phyloP scores from a whole-genome alignment of 495 filamentous ascomycete genomes.

The Penicillium canariense region DNA sequence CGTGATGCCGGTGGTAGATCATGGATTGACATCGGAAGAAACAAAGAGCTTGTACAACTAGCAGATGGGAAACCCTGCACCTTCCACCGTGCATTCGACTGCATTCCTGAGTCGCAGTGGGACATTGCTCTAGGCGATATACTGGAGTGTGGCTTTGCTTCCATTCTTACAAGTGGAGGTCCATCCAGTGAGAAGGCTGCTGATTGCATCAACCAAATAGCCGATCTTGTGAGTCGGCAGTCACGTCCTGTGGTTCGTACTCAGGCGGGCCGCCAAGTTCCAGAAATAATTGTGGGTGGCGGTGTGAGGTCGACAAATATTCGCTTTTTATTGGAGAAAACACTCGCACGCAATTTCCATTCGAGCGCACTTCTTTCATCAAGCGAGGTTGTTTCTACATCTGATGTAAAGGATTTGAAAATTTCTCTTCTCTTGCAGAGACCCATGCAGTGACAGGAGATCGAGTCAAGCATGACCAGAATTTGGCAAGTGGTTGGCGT shows the following conservation, averaged over 20 bases:
- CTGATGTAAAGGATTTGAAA: background rate
- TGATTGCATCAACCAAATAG: slow-evolving; percentile 19
- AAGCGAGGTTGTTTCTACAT: background rate
- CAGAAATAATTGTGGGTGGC: slow-evolving; percentile 36
- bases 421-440: background rate
- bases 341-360: slow-evolving; percentile 35
- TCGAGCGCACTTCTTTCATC: slow-evolving; percentile 31
- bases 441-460: too few species aligned
- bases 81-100: slow-evolving; percentile 55
- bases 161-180: slow-evolving; percentile 50
- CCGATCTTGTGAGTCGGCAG: background rate
- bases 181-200: slow-evolving; percentile 18
- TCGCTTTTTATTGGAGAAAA: slow-evolving; percentile 20
- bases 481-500: background rate
- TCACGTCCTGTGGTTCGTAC: background rate
- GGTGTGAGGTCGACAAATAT: slow-evolving; percentile 42
- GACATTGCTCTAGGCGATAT: slow-evolving; percentile 32
- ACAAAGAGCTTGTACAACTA: slow-evolving; percentile 36
- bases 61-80: slow-evolving; percentile 47
- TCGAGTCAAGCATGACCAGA: background rate
- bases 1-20: background rate
- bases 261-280: background rate
- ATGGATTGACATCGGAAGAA: slow-evolving; percentile 36
- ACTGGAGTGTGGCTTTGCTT: slow-evolving; percentile 40
- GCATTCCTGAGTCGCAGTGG: slow-evolving; percentile 28